These are phyloP conservation scores for Tricholoma furcatifolium DNA, from an alignment of 768 basidiomycete species.

Conservation along the genomic window DNA sequence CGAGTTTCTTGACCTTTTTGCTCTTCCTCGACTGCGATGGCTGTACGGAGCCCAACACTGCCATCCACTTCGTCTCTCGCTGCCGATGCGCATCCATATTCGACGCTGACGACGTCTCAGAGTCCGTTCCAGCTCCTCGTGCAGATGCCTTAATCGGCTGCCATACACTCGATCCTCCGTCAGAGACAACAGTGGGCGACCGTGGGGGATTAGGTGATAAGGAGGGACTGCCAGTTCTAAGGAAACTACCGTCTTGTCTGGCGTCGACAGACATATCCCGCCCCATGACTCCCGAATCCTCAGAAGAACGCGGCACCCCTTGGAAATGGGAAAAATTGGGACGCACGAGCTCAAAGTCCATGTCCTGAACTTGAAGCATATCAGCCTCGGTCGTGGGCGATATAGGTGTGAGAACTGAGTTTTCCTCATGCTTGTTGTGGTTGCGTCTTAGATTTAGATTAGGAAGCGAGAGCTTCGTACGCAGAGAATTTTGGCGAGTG, in stretches of 20 bases:
- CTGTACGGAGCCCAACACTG: slow-evolving; percentile 52
- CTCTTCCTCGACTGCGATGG: slow-evolving; percentile 69
- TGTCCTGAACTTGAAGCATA: slow-evolving; percentile 73
- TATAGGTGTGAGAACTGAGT: slow-evolving; percentile 19
- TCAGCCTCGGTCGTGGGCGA: slow-evolving; percentile 38
- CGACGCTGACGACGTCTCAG: slow-evolving; percentile 37
- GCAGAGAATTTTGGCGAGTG: slow-evolving; percentile 42
- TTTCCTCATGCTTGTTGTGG: slow-evolving; percentile 36
- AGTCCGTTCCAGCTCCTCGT: slow-evolving; percentile 20
- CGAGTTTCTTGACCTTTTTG: slow-evolving; percentile 74
- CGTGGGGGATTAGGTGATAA: slow-evolving; percentile 30
- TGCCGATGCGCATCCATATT: slow-evolving; percentile 68
- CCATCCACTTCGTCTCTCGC: slow-evolving; percentile 77
- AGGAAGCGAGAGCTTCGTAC: slow-evolving; percentile 68
- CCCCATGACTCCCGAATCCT: slow-evolving; percentile 48
- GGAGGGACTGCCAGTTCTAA: slow-evolving; percentile 43
- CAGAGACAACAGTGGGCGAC: slow-evolving; percentile 20
- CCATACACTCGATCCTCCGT: slow-evolving; percentile 9
- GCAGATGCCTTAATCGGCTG: slow-evolving; percentile 2
- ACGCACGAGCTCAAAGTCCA: slow-evolving; percentile 77
- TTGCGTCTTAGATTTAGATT: slow-evolving; percentile 59
- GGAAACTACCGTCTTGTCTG: slow-evolving; percentile 22
- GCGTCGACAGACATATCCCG: slow-evolving; percentile 33
- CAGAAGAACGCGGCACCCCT: slow-evolving; percentile 44
- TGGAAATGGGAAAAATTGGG: slow-evolving; percentile 46